Evolutionary conservation across 352 stramenopile genomes (phyloP).

Genomic region (Phytophthora tubulina): DNA sequence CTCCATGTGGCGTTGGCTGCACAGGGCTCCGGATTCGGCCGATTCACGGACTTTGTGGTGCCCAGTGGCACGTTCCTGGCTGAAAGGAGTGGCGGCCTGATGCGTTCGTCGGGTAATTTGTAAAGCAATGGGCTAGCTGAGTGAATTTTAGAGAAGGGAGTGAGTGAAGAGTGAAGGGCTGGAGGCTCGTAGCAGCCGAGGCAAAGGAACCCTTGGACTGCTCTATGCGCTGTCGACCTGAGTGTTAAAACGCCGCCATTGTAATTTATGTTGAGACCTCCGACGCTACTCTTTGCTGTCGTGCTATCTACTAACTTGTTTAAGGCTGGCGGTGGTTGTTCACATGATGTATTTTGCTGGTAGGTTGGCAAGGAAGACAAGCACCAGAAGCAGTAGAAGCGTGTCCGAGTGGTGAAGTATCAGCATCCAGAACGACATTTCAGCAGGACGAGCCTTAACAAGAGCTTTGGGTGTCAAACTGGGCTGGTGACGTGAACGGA

Average conservation of each 20-base stretch:
- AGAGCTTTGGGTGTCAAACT: background rate
- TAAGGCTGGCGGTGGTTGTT: background rate
- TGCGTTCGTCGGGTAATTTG: slow-evolving; percentile 61
- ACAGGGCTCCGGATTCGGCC: slow-evolving; percentile 56
- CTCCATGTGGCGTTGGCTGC: slow-evolving; percentile 75
- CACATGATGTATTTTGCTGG: slow-evolving; percentile 39
- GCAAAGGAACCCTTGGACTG: slow-evolving; percentile 24
- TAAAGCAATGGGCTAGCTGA: slow-evolving; percentile 39
- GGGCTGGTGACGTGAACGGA: slow-evolving; percentile 19
- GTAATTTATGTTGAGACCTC: slow-evolving; percentile 58
- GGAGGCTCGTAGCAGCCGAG: slow-evolving; percentile 21
- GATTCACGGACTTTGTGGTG: slow-evolving; percentile 78
- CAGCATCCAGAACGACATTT: slow-evolving; percentile 9
- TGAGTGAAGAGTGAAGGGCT: slow-evolving; percentile 20
- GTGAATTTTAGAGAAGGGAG: slow-evolving; percentile 27
- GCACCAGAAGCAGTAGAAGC: slow-evolving; percentile 35
- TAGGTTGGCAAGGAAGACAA: slow-evolving; percentile 38
- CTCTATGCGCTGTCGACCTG: slow-evolving; percentile 32
- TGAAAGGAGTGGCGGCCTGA: slow-evolving; percentile 57
- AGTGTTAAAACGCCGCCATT: slow-evolving; percentile 46
- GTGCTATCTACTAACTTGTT: slow-evolving; percentile 6
- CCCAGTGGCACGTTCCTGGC: slow-evolving; percentile 73
- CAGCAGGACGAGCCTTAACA: slow-evolving; percentile 1
- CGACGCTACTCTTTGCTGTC: slow-evolving; percentile 12
- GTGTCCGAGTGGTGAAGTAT: slow-evolving; percentile 29